These are phyloP conservation scores for Nemania sp. DNA, from an alignment of 2,329 filamentous ascomycete genomes.

Conservation along the genomic window DNA sequence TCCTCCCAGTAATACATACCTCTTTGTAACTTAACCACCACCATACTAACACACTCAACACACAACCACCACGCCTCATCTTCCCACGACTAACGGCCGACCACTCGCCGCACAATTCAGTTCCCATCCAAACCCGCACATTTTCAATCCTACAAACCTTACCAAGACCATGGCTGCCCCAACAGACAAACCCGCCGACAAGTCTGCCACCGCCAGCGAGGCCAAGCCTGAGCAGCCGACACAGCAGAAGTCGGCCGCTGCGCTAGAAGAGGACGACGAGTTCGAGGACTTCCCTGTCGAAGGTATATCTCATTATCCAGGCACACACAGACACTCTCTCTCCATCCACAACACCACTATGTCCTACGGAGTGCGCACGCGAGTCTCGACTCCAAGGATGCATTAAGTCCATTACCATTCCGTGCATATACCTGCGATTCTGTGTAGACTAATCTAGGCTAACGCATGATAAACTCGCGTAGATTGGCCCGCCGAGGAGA, in stretches of 20 bases:
- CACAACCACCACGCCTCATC: background rate
- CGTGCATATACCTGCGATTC: background rate
- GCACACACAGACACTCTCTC: too few relatives aligned
- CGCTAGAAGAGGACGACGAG: conserved; percentile 96
- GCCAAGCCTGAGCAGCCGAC: conserved; percentile 61
- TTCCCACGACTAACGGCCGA: background rate
- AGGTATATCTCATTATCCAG: conserved; percentile 70
- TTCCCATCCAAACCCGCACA: background rate
- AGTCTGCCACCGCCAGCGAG: conserved; percentile 57
- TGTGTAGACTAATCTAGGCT: background rate
- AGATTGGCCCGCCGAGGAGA: conserved; percentile 96
- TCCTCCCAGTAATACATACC: conserved; percentile 6
- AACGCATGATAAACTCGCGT: conserved; percentile 32
- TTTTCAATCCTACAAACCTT: background rate
- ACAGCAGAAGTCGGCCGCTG: conserved; percentile 72
- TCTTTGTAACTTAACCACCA: conserved; percentile 6
- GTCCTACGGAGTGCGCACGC: too few relatives aligned
- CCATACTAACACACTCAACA: conserved; percentile 9
- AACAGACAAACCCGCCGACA: conserved; percentile 51
- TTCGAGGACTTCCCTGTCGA: conserved; percentile 99
- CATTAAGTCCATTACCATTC: background rate
- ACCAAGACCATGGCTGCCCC: conserved; percentile 43
- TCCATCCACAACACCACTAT: too few relatives aligned
- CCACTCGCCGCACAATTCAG: background rate
- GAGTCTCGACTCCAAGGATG: too few relatives aligned